These are phyloP conservation scores for Teratosphaeria zuluensis DNA, from an alignment of 2,329 filamentous ascomycete species.

Conservation along the genomic window DNA sequence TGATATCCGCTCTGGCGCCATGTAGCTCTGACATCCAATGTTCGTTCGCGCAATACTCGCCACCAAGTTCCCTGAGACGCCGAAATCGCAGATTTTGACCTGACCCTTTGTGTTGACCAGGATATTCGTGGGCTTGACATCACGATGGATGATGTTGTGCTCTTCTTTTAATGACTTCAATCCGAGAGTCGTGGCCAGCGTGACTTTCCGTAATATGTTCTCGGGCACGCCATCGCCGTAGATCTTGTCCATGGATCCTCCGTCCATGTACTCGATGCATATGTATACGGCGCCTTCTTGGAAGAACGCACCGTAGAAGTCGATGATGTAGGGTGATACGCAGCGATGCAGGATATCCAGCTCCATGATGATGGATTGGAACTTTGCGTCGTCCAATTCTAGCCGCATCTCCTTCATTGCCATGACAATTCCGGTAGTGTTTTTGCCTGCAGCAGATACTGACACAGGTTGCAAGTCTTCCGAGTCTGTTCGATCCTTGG, in stretches of 20 bases:
- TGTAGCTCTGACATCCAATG: slow-evolving; percentile 98
- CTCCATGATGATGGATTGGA: slow-evolving; percentile 95
- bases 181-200: slow-evolving; percentile 79
- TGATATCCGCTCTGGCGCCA: slow-evolving; percentile 93
- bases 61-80: slow-evolving; percentile 90
- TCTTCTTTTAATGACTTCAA: slow-evolving; percentile 91
- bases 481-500: slow-evolving; percentile 22
- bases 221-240: slow-evolving; percentile 88
- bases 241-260: slow-evolving; percentile 92
- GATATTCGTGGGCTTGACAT: slow-evolving; percentile 99
- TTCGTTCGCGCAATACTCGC: slow-evolving; percentile 98
- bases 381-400: slow-evolving; percentile 93
- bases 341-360: slow-evolving; percentile 93
- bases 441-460: slow-evolving; percentile 16
- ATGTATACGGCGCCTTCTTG: slow-evolving; percentile 98
- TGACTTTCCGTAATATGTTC: slow-evolving; percentile 78
- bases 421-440: slow-evolving; percentile 71
- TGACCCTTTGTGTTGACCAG: slow-evolving; percentile 81
- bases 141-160: slow-evolving; percentile 97
- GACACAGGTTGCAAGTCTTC: slow-evolving; percentile 6
- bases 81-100: slow-evolving; percentile 97
- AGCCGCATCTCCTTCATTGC: slow-evolving; percentile 98
- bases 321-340: slow-evolving; percentile 90
- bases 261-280: slow-evolving; percentile 99
- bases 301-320: slow-evolving; percentile 98